A percentile compares a stretch with the other conserved stretches of the same genome.
These are phyloP conservation scores for Picochlorum sp. DNA, from an alignment of 139 green algal species.

Conservation along the genomic window DNA sequence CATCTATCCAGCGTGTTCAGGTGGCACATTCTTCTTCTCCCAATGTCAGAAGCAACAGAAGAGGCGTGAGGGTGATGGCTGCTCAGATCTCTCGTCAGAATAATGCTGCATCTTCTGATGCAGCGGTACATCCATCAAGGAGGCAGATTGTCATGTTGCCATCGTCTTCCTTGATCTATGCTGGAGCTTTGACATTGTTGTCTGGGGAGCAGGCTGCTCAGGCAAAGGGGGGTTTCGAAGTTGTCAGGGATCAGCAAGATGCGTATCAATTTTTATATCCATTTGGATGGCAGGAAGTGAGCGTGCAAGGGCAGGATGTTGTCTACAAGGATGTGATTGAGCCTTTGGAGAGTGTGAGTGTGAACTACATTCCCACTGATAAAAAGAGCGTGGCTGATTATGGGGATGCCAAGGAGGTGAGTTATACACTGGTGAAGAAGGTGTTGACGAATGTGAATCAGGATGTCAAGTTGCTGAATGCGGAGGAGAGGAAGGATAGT, in stretches of 20 bases:
- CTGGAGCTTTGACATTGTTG: background rate
- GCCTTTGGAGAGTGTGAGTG: conserved; percentile 91
- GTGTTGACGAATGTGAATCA: conserved; percentile 63
- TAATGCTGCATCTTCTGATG: too few species aligned
- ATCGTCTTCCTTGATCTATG: too few species aligned
- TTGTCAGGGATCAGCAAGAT: conserved; percentile 76
- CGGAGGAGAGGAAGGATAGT: conserved; percentile 41
- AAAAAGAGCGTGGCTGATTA: conserved; percentile 81
- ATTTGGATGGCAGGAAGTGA: conserved; percentile 84
- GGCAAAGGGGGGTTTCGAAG: conserved; percentile 56
- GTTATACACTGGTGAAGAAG: conserved; percentile 28
- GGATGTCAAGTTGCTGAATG: conserved; percentile 60
- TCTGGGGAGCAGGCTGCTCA: conserved; percentile 14
- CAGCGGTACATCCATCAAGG: too few species aligned
- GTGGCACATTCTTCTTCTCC: too few species aligned
- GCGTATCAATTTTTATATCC: conserved; percentile 93
- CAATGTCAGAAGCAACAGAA: too few species aligned
- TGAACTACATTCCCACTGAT: conserved; percentile 80
- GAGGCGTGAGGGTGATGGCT: too few species aligned
- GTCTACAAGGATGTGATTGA: conserved; percentile 99
- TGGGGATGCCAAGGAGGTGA: conserved; percentile 47
- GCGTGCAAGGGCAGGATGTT: conserved; percentile 75
- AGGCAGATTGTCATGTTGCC: too few species aligned
- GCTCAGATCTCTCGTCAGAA: too few species aligned
- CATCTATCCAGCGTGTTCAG: too few species aligned